phyloP scores from a whole-genome alignment of 2,329 filamentous ascomycete species.

The Didymella pomorum region DNA sequence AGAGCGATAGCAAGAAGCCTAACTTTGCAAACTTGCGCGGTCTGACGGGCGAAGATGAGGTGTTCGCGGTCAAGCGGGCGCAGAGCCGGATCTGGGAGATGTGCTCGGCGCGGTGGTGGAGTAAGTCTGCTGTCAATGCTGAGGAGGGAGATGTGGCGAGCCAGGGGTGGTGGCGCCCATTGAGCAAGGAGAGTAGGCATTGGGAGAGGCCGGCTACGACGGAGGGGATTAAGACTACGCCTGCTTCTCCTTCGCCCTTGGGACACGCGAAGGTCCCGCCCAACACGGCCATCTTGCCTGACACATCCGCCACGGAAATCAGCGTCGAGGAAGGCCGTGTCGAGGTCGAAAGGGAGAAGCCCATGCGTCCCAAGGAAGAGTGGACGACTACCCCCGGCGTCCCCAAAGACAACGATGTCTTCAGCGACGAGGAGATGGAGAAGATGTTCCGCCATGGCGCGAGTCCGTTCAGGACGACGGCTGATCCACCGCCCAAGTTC shows the following conservation, averaged over 20 bases:
- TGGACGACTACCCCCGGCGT: neutral
- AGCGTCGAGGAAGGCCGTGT: neutral
- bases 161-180: constrained; percentile 70
- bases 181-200: constrained; percentile 68
- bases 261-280: neutral
- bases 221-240: neutral
- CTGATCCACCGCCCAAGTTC: constrained; percentile 60
- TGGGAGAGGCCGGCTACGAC: constrained; percentile 63
- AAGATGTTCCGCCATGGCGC: constrained; percentile 54
- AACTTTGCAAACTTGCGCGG: constrained; percentile 73
- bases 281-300: constrained; percentile 11
- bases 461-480: constrained; percentile 56
- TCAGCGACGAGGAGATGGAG: constrained; percentile 29
- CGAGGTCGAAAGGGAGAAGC: neutral
- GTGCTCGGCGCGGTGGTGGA: constrained; percentile 76
- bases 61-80: constrained; percentile 81
- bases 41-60: constrained; percentile 82
- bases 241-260: neutral
- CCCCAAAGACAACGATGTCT: constrained; percentile 14
- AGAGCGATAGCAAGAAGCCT: constrained; percentile 30
- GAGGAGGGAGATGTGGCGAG: neutral
- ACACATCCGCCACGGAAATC: neutral
- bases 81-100: constrained; percentile 83
- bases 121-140: too few relatives aligned
- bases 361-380: neutral